phyloP scores from a whole-genome alignment of 768 basidiomycete genomes.

The Amanita rubescens region DNA sequence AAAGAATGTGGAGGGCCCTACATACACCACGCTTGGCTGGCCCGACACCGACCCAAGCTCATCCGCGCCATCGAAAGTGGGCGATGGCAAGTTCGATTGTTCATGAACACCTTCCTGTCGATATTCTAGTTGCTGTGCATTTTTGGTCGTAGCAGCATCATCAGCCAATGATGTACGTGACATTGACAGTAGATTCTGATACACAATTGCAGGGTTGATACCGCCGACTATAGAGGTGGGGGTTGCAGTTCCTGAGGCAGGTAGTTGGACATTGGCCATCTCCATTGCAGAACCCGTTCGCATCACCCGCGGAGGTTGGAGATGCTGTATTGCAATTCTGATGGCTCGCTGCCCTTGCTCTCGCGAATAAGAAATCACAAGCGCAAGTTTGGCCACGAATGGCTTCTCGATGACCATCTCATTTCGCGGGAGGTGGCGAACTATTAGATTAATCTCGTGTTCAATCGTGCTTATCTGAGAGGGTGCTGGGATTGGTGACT shows the following conservation, averaged over 20 bases:
- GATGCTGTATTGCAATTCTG: constrained; percentile 58
- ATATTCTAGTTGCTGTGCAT: constrained; percentile 10
- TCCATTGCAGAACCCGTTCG: constrained; percentile 12
- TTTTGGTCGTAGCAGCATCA: constrained; percentile 11
- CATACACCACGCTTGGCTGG: constrained; percentile 30
- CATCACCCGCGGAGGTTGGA: constrained; percentile 31
- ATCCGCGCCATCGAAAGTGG: constrained; percentile 36
- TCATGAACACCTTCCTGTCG: constrained; percentile 8
- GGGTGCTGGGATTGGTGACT: constrained; percentile 14
- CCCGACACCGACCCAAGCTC: constrained; percentile 23
- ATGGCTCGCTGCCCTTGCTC: constrained; percentile 31
- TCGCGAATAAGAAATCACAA: constrained; percentile 40
- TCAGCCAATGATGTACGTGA: constrained; percentile 25
- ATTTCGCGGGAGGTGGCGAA: constrained; percentile 40
- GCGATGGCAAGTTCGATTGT: constrained; percentile 30
- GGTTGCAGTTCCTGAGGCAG: constrained; percentile 49
- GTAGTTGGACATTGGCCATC: constrained; percentile 26
- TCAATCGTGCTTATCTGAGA: constrained; percentile 23
- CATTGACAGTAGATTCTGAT: constrained; percentile 40
- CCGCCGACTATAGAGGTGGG: constrained; percentile 37
- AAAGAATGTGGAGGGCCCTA: constrained; percentile 45
- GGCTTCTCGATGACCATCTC: constrained; percentile 45
- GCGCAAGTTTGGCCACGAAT: constrained; percentile 48
- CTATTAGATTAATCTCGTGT: constrained; percentile 51
- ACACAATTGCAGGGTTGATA: constrained; percentile 47